Percentiles rank a stretch among this genome's conserved stretches.
These are phyloP conservation scores for Zymoseptoria pseudotritici DNA, from an alignment of 2,329 filamentous ascomycete species.

Conservation along the genomic window DNA sequence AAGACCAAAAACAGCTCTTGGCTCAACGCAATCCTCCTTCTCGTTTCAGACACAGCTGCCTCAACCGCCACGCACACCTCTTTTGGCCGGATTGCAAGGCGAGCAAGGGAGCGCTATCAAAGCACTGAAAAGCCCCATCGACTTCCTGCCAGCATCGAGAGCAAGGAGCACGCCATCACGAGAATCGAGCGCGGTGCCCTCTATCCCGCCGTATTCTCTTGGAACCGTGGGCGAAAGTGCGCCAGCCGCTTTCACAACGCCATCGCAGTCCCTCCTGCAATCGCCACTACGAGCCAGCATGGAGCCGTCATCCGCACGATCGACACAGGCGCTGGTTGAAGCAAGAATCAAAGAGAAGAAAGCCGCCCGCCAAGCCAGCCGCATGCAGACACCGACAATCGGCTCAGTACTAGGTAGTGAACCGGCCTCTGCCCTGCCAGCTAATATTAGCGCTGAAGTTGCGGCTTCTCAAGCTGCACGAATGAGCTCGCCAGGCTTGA, in stretches of 20 bases:
- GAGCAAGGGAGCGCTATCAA: neutral
- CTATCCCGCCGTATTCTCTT: slow-evolving; percentile 17
- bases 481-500: slow-evolving; percentile 9
- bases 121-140: neutral
- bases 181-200: slow-evolving; percentile 17
- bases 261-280: slow-evolving; percentile 1
- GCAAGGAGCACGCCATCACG: neutral
- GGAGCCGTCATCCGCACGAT: slow-evolving; percentile 7
- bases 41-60: slow-evolving; percentile 21
- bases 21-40: slow-evolving; percentile 8
- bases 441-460: slow-evolving; percentile 15
- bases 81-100: neutral
- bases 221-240: slow-evolving; percentile 23
- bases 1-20: neutral
- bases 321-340: neutral
- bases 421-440: slow-evolving; percentile 18
- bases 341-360: slow-evolving; percentile 4
- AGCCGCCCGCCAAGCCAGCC: neutral
- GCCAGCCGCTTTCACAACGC: slow-evolving; percentile 8
- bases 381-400: neutral
- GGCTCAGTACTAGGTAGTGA: neutral
- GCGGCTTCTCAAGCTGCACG: slow-evolving; percentile 10
- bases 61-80: neutral
- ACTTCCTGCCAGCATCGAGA: neutral
- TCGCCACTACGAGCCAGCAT: slow-evolving; percentile 1